phyloP scores from a whole-genome alignment of 768 basidiomycete genomes.

The Galerina sulciceps region DNA sequence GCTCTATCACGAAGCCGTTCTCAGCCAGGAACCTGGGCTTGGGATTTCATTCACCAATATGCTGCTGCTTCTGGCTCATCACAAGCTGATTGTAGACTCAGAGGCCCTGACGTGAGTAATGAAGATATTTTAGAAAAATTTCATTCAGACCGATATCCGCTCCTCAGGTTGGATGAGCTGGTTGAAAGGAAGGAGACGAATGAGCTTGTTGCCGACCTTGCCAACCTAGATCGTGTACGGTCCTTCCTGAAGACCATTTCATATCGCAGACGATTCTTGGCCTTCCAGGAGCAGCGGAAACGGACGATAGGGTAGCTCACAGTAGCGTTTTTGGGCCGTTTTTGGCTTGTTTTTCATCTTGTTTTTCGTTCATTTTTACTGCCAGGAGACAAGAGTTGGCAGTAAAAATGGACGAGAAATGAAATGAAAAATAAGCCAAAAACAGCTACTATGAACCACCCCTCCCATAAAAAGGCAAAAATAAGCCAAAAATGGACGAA shows the following conservation, averaged over 20 bases:
- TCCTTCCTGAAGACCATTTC: slow-evolving; percentile 80
- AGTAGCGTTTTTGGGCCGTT: no score
- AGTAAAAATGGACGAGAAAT: no score
- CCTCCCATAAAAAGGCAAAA: no score
- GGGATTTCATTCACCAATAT: slow-evolving; percentile 93
- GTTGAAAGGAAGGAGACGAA: slow-evolving; percentile 76
- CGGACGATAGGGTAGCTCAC: no score
- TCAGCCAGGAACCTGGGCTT: slow-evolving; percentile 68
- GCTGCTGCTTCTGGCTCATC: slow-evolving; percentile 85
- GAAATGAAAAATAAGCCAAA: no score
- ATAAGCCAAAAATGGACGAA: no score
- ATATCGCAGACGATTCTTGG: slow-evolving; percentile 70
- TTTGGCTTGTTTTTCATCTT: no score
- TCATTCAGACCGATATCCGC: background rate
- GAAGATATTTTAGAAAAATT: slow-evolving; percentile 1
- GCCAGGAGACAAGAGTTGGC: no score
- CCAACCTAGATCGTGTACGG: slow-evolving; percentile 83
- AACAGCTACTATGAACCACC: no score
- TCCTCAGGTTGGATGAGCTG: slow-evolving; percentile 76
- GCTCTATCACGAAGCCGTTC: slow-evolving; percentile 84
- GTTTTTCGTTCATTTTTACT: no score
- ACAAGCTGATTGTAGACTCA: slow-evolving; percentile 88
- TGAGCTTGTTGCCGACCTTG: slow-evolving; percentile 79
- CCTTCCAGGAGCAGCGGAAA: slow-evolving; percentile 45
- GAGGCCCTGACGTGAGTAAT: slow-evolving; percentile 82